A percentile compares a stretch with the other conserved stretches of the same genome.
Conservation (phyloP, 257 asterid species). For the Thymus mandschuricus region DNA sequence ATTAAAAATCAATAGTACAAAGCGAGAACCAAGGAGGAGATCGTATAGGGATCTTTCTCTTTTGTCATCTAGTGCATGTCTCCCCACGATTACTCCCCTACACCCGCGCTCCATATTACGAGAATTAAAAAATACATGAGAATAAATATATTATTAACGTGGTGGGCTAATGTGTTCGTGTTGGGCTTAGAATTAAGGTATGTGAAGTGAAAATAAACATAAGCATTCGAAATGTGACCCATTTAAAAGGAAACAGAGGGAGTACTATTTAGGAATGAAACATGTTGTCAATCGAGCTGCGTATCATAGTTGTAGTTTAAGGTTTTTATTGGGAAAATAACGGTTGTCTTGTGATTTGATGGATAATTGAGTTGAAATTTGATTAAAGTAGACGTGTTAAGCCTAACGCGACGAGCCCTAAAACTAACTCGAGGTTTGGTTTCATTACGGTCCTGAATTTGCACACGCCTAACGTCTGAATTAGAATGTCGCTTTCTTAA, state of each 20-base stretch:
- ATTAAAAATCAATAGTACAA: not conserved
- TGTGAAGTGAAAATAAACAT: too few relatives aligned
- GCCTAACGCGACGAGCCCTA: not conserved
- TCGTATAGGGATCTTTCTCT: slow-evolving; percentile 32
- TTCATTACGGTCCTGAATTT: not conserved
- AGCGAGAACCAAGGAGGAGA: slow-evolving; percentile 26
- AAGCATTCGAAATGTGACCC: too few relatives aligned
- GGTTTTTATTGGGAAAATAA: too few relatives aligned
- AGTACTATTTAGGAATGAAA: too few relatives aligned
- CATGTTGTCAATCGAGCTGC: too few relatives aligned
- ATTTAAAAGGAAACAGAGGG: too few relatives aligned
- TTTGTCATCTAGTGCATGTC: slow-evolving; percentile 47
- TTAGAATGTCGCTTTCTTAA: too few relatives aligned
- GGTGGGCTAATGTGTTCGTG: too few relatives aligned
- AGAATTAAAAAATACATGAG: too few relatives aligned
- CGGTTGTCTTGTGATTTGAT: not conserved
- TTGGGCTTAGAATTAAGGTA: too few relatives aligned
- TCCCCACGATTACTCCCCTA: slow-evolving; percentile 32
- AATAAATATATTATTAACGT: not conserved
- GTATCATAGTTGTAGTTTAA: too few relatives aligned
- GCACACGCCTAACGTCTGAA: too few relatives aligned
- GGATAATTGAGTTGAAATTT: not conserved
- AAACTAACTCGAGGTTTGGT: not conserved
- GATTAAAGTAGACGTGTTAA: not conserved
- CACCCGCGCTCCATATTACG: slow-evolving; percentile 24